These are phyloP conservation scores for Quercus suber DNA, from an alignment of 306 rosid species.

Conservation along the genomic window DNA sequence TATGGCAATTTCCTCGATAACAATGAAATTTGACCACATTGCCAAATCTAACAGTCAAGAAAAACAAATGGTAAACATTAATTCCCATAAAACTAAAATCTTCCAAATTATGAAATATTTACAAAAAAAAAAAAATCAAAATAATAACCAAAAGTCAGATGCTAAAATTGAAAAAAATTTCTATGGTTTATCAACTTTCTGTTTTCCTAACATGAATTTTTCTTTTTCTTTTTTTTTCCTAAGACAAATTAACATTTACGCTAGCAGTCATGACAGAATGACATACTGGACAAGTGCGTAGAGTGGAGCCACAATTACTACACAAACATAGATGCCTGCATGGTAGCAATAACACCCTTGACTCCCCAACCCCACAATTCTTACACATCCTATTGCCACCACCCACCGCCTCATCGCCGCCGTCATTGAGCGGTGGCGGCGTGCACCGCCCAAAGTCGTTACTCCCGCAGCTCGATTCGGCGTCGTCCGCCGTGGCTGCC, in stretches of 20 bases:
- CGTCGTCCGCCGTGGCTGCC: constrained; percentile 32
- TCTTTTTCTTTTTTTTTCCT: background rate
- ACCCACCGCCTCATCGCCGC: background rate
- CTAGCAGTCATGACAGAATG: constrained; percentile 60
- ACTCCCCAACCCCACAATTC: constrained; percentile 62
- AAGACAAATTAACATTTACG: constrained; percentile 85
- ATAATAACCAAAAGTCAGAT: background rate
- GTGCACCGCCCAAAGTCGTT: constrained; percentile 1
- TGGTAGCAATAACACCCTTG: constrained; percentile 75
- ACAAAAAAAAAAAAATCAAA: background rate
- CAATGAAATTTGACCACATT: background rate
- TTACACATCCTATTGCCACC: constrained; percentile 40
- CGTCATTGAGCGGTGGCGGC: background rate
- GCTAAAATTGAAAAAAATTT: background rate
- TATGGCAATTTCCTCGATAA: background rate
- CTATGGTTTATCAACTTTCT: background rate
- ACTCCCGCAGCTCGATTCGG: constrained; percentile 76
- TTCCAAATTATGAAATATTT: background rate
- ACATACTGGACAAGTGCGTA: constrained; percentile 73
- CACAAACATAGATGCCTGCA: constrained; percentile 93
- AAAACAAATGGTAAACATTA: background rate
- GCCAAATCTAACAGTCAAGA: background rate
- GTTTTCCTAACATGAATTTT: background rate
- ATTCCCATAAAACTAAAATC: background rate
- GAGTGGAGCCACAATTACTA: constrained; percentile 71